Evolutionary conservation across 2,329 filamentous ascomycete species (phyloP), one percentile per base, ranked within the genome.

Genomic region (Nemania sp.): DNA sequence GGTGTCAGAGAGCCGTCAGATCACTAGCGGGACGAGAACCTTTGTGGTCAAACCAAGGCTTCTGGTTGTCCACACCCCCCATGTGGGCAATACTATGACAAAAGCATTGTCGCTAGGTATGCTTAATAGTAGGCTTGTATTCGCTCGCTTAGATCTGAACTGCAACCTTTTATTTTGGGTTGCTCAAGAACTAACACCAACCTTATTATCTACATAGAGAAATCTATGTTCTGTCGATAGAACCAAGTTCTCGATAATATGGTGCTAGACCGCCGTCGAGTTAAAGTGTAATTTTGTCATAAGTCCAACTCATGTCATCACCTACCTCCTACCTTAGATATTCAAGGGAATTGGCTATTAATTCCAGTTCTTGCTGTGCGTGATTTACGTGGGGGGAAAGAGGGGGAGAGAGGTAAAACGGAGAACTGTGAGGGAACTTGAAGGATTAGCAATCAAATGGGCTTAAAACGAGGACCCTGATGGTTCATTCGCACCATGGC

Each of bases 401-500:
- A 42, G 43, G 43, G 20, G 42, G 9, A 17, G 13, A 20, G 43
- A 46, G 43, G 20, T 29, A 21, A 46, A 17, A n/a, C 15, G 20
- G 43, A 21, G 12, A 43, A 32, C 9, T 13, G n/a, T n/a, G n/a
- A n/a, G n/a, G n/a, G n/a, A n/a, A n/a, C n/a, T n/a, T n/a, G n/a
- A n/a, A n/a, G n/a, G 25, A 29, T 15, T 13, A 32, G 21, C 45
- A 47, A 47, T 32, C 29, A 32, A 47, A 10, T 32, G 21, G 20
- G 45, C 21, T 32, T 47, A 32, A 15, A 55, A 12, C 48, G 53
- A 59, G 58, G 49, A 64, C 58, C 61, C 10, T 64, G 58, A 61
- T 61, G 58, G 58, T 37, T 32, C n/a, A 54, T 37, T 32, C n/a
- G 20, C 25, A 43, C 21, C 12, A 10, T 18, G 25, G 9, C 32